Evolutionary conservation across 768 basidiomycete genomes (phyloP), one percentile per base, ranked within the genome.

Genomic region (Amanita phalloides): DNA sequence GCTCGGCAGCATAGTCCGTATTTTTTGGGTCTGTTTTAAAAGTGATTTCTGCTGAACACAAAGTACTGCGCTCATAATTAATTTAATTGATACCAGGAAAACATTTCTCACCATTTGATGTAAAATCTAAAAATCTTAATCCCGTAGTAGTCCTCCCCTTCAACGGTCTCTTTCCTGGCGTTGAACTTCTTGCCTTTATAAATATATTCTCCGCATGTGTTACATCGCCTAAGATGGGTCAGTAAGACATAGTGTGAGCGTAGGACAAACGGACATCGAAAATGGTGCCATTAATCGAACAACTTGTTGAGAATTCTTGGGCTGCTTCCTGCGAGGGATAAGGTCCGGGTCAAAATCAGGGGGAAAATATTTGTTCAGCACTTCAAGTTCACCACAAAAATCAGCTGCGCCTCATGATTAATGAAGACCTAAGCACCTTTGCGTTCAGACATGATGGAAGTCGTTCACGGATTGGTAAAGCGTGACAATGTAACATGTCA

Each of bases 131-230:
- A 92, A 51, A 91, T 93, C 70, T 96, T 97, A 74, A 99, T 98
- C 6, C 95, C 94, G 73, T 90, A 90, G 62, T 99, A 99, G 58
- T 96, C 92, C 64, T 98, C 95, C 0, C 90, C 92, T 0, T 92
- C 86, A 7, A 96, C 96, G 0, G 95, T 98, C 71, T 99, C 96
- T 65, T 99, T 98, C 45, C 95, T 78, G 4, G 96, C 96, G 60
- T 99, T 98, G 74, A 99, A 99, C 68, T 99, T 99, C 75, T 99
- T 99, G 44, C 96, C 96, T 66, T 99, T 97, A 70, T 97, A 95
- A 50, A 99, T 88, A 61, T 98, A 99, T 70, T 99, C 96, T 45
- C 94, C 96, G 60, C 96, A 99, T 3, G 90, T 90, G 60, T 92
- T 94, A 61, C 86, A 88, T 59, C 90, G 82, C 88, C 89, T 90